Conservation (phyloP, 2,329 filamentous ascomycete genomes). For the Fusarium hostae region DNA sequence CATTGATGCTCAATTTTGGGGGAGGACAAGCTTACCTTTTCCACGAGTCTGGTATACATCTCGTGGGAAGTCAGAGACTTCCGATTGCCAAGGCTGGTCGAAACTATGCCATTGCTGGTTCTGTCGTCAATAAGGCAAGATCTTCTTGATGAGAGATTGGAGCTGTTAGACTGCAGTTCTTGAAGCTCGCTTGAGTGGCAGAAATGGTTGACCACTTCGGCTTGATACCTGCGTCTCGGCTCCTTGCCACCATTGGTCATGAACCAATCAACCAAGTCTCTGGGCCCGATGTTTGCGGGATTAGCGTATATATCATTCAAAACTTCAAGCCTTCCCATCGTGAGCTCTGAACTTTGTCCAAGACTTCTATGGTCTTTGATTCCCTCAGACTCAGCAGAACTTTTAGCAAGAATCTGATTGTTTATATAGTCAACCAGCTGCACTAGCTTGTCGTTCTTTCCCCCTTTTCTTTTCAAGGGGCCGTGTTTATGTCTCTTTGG, state of each 20-base stretch:
- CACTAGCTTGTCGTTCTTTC: background rate
- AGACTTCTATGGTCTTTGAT: background rate
- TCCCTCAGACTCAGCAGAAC: accelerated
- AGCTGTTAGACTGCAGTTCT: background rate
- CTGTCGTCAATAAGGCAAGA: background rate
- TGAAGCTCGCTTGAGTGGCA: background rate
- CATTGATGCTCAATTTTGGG: background rate
- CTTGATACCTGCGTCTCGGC: background rate
- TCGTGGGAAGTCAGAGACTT: background rate
- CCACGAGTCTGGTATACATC: background rate
- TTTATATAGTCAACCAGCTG: background rate
- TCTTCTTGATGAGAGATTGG: accelerated
- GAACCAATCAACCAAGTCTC: background rate
- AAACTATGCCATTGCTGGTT: accelerated
- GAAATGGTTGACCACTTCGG: background rate
- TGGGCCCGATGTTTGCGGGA: accelerated
- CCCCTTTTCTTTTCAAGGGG: background rate
- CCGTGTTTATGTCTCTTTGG: background rate
- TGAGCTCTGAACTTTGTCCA: background rate
- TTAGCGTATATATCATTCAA: background rate
- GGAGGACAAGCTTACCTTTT: background rate
- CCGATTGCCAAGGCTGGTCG: accelerated
- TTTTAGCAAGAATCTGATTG: background rate
- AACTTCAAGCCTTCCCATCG: accelerated
- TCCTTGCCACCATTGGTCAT: background rate